Evolutionary conservation across 257 asterid species (phyloP).

Genomic region (Gentiana straminea): DNA sequence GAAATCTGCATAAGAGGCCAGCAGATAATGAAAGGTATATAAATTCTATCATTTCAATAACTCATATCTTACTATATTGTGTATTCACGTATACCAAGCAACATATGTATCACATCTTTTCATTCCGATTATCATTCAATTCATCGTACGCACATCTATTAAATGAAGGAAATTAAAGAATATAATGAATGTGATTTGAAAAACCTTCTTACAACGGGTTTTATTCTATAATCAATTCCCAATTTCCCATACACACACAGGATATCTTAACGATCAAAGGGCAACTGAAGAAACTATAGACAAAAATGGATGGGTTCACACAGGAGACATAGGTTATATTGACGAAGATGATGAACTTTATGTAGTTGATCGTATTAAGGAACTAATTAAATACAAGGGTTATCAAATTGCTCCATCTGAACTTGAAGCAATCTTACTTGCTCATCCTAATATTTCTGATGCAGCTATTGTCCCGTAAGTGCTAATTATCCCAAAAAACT

Average conservation of each 20-base stretch:
- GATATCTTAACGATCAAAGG: slow-evolving; percentile 25
- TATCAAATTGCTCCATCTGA: slow-evolving; percentile 44
- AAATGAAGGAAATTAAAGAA: too few species aligned
- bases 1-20: slow-evolving; percentile 33
- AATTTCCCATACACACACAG: slow-evolving; percentile 2
- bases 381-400: slow-evolving; percentile 35
- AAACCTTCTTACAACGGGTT: too few species aligned
- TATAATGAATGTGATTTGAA: too few species aligned
- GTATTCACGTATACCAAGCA: too few species aligned
- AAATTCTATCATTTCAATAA: neutral
- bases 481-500: neutral
- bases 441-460: slow-evolving; percentile 26
- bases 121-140: too few species aligned
- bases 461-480: slow-evolving; percentile 38
- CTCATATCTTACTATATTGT: too few species aligned
- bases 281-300: slow-evolving; percentile 26
- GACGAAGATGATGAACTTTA: slow-evolving; percentile 28
- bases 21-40: slow-evolving; percentile 28
- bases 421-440: slow-evolving; percentile 27
- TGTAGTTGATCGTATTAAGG: slow-evolving; percentile 31
- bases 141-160: too few species aligned
- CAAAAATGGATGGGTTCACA: slow-evolving; percentile 34
- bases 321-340: slow-evolving; percentile 33
- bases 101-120: too few species aligned
- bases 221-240: too few species aligned